Conservation (phyloP, 352 stramenopile species). For the Pythium sukuiense region DNA sequence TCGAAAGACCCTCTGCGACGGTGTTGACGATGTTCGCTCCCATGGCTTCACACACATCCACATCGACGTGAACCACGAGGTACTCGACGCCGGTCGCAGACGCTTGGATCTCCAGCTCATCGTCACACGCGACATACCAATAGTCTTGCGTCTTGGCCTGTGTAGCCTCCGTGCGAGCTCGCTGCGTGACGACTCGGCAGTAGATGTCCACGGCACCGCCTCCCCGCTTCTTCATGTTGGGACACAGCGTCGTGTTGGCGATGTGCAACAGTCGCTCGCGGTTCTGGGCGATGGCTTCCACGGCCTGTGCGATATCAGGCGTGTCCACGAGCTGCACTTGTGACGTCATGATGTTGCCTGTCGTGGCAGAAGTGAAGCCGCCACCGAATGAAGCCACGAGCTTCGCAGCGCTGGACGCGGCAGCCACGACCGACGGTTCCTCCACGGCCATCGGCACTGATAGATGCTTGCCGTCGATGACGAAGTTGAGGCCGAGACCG, state of each 20-base stretch:
- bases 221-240: slow-evolving; percentile 86
- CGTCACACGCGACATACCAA: slow-evolving; percentile 64
- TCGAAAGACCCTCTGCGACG: slow-evolving; percentile 76
- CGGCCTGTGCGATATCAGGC: slow-evolving; percentile 52
- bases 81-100: slow-evolving; percentile 38
- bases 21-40: slow-evolving; percentile 90
- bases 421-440: slow-evolving; percentile 83
- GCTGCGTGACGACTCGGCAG: slow-evolving; percentile 71
- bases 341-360: slow-evolving; percentile 86
- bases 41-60: slow-evolving; percentile 89
- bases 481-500: slow-evolving; percentile 85
- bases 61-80: slow-evolving; percentile 84
- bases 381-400: slow-evolving; percentile 68
- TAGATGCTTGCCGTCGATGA: slow-evolving; percentile 77
- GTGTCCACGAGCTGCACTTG: slow-evolving; percentile 84
- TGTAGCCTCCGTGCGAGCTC: slow-evolving; percentile 26
- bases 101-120: slow-evolving; percentile 54
- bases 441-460: slow-evolving; percentile 86
- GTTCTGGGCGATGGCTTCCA: slow-evolving; percentile 50
- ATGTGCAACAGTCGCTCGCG: slow-evolving; percentile 61
- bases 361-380: slow-evolving; percentile 73
- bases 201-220: slow-evolving; percentile 81
- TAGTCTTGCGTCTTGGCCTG: slow-evolving; percentile 19
- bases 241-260: slow-evolving; percentile 75
- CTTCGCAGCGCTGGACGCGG: slow-evolving; percentile 82